Evolutionary conservation across 352 stramenopile species (phyloP), one percentile per base, ranked within the genome.

Genomic region (Blastocystis sp.): DNA sequence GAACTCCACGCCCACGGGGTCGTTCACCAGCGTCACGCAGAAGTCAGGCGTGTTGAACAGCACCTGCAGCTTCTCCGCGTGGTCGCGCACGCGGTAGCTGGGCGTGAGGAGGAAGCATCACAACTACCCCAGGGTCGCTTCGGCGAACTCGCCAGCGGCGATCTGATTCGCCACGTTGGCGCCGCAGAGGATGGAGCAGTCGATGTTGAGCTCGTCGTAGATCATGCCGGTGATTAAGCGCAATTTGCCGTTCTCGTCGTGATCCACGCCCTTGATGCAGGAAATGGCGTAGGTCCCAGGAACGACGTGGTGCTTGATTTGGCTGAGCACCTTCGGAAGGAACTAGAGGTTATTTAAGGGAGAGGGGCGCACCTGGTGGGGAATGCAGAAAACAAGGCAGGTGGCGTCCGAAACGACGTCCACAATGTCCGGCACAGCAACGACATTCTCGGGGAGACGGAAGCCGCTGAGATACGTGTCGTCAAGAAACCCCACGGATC

Each of bases 151-250:
- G 45, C 94, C 94, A 28, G 92, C 91, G 0, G 96, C 96, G 34
- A 98, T 94, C 91, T 98, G 95, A 89, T 96, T 96, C 2, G 96
- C 96, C 9, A 98, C 94, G 91, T 98, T 98, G 7, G 96, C 96
- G 56, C 96, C 96, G 95, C 98, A 98, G 28, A 98, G 90, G 21
- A 98, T 95, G 70, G 92, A 94, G 89, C 92, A 94, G 89, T 95
- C 92, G 62, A 94, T 92, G 89, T 94, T 90, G 28, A 96, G 89
- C 5, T 92, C 92, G 67, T 95, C 91, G 74, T 92, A 92, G 87
- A 96, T 96, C 53, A 96, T 93, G 88, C 96, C 90, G 7, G 93
- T 95, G 88, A 96, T 94, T 5, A 96, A 89, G 77, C 94, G 92
- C 21, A 95, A 90, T 71, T 92, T 92, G 69, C 76, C 76, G 43